phyloP scores from a whole-genome alignment of 2,329 filamentous ascomycete genomes.

The Botrytis porri region DNA sequence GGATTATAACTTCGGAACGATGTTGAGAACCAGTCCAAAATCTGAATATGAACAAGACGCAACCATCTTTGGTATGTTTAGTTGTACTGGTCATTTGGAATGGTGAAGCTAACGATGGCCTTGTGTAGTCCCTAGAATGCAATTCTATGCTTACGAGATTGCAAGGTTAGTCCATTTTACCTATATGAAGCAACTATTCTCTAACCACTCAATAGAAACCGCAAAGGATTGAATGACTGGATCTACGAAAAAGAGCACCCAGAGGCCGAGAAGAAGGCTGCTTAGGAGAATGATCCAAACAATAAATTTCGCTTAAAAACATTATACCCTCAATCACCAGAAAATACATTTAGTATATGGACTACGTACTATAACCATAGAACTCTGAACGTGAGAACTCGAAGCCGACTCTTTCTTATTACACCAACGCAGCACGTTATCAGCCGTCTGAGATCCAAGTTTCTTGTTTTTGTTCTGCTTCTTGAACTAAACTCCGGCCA shows the following conservation, averaged over 20 bases:
- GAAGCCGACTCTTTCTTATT: not conserved
- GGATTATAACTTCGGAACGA: conserved; percentile 97
- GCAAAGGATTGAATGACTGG: conserved; percentile 91
- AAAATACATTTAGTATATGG: no score
- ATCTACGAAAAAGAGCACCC: conserved; percentile 80
- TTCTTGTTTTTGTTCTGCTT: not conserved
- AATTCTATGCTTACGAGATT: conserved; percentile 79
- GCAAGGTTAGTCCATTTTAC: conserved; percentile 41
- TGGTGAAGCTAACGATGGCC: conserved; percentile 20
- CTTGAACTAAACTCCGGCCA: not conserved
- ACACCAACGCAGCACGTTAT: not conserved
- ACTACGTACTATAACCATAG: not conserved
- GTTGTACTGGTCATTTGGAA: not conserved
- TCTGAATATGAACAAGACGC: conserved; percentile 83
- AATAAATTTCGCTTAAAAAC: not conserved
- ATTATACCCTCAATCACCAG: not conserved
- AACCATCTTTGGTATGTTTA: conserved; percentile 80
- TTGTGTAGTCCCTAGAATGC: conserved; percentile 59
- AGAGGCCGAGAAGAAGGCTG: conserved; percentile 40
- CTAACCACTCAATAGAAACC: conserved; percentile 54
- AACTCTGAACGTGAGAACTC: not conserved
- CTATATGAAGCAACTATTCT: not conserved
- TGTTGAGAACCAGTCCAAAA: conserved; percentile 75
- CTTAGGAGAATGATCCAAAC: conserved; percentile 10
- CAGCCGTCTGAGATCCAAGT: not conserved